Base-by-base conservation (phyloP, 2,329 filamentous ascomycete genomes). In the Colletotrichum tropicale region DNA sequence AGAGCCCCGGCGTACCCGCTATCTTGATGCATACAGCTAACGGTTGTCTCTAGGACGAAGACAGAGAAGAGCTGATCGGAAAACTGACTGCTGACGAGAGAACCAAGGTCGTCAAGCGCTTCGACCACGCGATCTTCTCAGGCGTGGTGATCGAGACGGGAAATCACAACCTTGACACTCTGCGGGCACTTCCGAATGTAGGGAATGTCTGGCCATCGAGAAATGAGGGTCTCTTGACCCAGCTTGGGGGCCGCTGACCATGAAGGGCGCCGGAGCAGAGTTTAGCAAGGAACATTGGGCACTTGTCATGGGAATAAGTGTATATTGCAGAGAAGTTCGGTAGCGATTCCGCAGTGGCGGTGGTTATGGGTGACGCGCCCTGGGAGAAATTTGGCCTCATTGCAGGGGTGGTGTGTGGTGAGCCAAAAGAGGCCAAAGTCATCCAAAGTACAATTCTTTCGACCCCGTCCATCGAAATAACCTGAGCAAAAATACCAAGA, bases 151-250 rank as follows among this genome's bases (percentile, higher is more conserved):
- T 86, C 15, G 81, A 85, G 66, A 82, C 82, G 3, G 80, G 80
- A 21, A 78, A 78, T 7, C 81, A 85, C 38, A 84, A 84, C 55
- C 71, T 80, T n/a, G 84, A 86, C 32, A 81, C 81, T 4, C 77
- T 86, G 1, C 79, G 78, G 18, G 74, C 79, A 18, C 75, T 85
- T 56, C 79, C 81, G 6, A 83, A 84, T 7, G 82, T 86, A 12
- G 71, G 81, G 56, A 85, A 84, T 28, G 84, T 84, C 18, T 86
- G 84, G 84, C 79, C 81, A 16, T 76, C 74, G 4, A 69, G 58
- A 24, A 74, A 76, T n/a, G 74, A 76, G 65, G 74, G 74, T n/a
- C 28, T 74, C 18, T 18, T 76, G 5, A 56, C 16, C 8, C 62
- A 61, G 16, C 74, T 76, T 7, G 18, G 70, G 16, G 62, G 48